Base-by-base conservation (phyloP, 2,329 filamentous ascomycete species). In the Drechslerella dactyloides region DNA sequence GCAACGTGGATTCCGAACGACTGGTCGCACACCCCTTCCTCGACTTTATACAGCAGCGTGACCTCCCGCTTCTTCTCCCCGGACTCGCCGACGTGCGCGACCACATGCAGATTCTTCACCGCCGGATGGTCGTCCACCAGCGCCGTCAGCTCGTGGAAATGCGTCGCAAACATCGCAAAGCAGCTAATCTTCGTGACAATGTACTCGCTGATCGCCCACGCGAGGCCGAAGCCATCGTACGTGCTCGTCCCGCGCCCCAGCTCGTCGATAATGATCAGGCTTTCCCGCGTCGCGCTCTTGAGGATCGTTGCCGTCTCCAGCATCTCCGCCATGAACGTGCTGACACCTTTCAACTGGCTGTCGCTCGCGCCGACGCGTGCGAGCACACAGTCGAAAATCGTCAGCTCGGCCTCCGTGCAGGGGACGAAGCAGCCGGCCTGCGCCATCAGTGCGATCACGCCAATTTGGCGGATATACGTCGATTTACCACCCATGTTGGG, bases 281-380 rank as follows among this genome's bases (percentile, higher is more conserved):
- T 96, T 79, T 99, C 94, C 33, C 89, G 87, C 0, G 94, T 99
- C 1, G 94, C 94, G 0, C 91, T 96, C 81, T 97, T 97, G 78
- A 99, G 87, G 75, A 99, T 99, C 79, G 97, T 97, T 75, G 94
- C 92, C 0, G 94, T 99, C 80, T 99, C 94, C 21, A 99, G 85
- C 94, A 99, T 99, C 82, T 99, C 94, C 1, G 94, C 94, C 96
- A 99, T 99, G 80, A 99, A 99, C 0, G 94, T 99, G 2, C 91
- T 96, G 1, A 99, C 94, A 37, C 94, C 94, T 81, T 97, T 97
- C 74, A 99, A 88, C 80, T 97, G 94, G 5, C 91, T 96, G 81
- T 99, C 96, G 76, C 90, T 94, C 5, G 94, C 96, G 46, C 96
- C 94, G 0, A 99, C 94, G 76, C 94, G 90, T 0, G 96, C 94